Percentiles rank a stretch among this genome's conserved stretches.
phyloP scores from a whole-genome alignment of 495 filamentous ascomycete genomes.

The Evernia prunastri region DNA sequence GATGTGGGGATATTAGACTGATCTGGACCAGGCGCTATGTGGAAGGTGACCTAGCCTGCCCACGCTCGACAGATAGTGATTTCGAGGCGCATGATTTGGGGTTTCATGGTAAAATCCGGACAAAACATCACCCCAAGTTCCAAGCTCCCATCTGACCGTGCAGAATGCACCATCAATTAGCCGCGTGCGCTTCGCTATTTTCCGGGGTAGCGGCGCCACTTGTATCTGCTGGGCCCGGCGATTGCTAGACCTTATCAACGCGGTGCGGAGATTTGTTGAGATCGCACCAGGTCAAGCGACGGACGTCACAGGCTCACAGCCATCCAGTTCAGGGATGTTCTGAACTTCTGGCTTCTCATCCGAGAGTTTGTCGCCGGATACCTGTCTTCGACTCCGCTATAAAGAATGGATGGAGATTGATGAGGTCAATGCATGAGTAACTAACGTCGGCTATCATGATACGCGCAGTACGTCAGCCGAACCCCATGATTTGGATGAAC shows the following conservation, averaged over 20 bases:
- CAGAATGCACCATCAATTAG: constrained; percentile 21
- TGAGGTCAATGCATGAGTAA: constrained; percentile 16
- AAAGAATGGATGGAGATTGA: neutral
- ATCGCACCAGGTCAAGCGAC: neutral
- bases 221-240: constrained; percentile 4
- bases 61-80: neutral
- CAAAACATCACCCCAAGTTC: constrained; percentile 4
- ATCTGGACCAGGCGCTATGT: neutral
- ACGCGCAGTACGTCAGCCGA: neutral
- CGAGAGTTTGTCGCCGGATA: neutral
- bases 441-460: constrained; percentile 12
- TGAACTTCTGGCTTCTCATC: neutral
- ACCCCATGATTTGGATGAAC: constrained; percentile 9
- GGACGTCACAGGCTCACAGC: neutral
- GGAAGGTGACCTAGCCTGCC: neutral
- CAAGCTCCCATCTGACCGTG: constrained; percentile 13
- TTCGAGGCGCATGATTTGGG: neutral
- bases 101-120: neutral
- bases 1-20: neutral
- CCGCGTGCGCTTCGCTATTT: constrained; percentile 20
- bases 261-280: constrained; percentile 1
- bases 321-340: neutral
- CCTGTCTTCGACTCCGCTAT: neutral
- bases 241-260: constrained; percentile 5
- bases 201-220: constrained; percentile 13